Percentiles rank a stretch among this genome's conserved stretches.
These are phyloP conservation scores for Alternaria conjuncta DNA, from an alignment of 2,329 filamentous ascomycete species.

Conservation along the genomic window DNA sequence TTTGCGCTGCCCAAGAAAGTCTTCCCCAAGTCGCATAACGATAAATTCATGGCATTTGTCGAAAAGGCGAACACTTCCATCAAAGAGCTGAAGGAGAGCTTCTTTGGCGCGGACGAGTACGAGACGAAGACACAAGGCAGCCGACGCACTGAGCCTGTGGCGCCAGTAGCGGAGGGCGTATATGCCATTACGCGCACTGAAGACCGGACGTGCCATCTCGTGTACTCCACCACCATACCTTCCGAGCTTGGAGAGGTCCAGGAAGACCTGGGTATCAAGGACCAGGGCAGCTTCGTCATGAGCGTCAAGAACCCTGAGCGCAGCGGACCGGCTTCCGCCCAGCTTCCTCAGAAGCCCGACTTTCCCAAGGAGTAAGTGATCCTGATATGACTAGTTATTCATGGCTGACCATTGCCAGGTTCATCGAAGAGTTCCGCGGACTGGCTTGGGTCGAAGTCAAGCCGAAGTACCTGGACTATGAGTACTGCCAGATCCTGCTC, in stretches of 20 bases:
- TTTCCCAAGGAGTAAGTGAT: constrained; percentile 71
- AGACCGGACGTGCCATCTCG: constrained; percentile 75
- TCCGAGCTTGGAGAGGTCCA: constrained; percentile 73
- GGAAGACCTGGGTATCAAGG: constrained; percentile 72
- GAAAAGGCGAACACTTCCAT: constrained; percentile 74
- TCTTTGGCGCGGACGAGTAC: constrained; percentile 72
- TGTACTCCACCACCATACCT: constrained; percentile 80
- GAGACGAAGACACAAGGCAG: constrained; percentile 76
- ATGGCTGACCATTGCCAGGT: constrained; percentile 49
- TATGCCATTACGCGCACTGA: constrained; percentile 77
- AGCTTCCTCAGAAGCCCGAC: constrained; percentile 68
- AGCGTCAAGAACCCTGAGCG: constrained; percentile 81
- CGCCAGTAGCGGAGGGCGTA: constrained; percentile 81
- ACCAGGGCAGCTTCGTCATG: constrained; percentile 77
- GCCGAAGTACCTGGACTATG: constrained; percentile 76
- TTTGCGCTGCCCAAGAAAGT: constrained; percentile 85
- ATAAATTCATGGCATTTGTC: constrained; percentile 82
- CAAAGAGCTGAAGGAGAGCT: constrained; percentile 73
- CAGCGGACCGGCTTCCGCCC: constrained; percentile 67
- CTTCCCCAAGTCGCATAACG: constrained; percentile 70
- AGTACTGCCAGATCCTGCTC: constrained; percentile 77
- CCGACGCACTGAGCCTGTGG: constrained; percentile 71
- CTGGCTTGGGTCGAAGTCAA: constrained; percentile 77
- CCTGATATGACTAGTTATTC: fast-evolving
- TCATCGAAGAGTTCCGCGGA: constrained; percentile 73